A percentile compares a stretch with the other conserved stretches of the same genome.
These are phyloP conservation scores for Xylaria telfairii DNA, from an alignment of 495 filamentous ascomycete genomes.

Conservation along the genomic window DNA sequence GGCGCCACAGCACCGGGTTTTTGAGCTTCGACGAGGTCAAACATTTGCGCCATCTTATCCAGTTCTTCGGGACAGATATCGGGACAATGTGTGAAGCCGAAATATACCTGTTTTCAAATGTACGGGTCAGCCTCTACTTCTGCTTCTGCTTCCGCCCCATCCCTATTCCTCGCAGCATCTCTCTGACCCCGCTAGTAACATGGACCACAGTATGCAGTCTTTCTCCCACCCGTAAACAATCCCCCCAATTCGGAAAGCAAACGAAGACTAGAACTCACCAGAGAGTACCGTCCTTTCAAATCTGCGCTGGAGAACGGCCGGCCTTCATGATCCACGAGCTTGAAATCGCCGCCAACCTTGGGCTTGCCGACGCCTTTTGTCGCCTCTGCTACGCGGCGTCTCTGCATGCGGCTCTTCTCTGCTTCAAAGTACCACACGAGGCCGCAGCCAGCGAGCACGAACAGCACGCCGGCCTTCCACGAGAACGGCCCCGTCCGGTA, in stretches of 20 bases:
- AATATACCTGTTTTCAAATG: conserved; percentile 70
- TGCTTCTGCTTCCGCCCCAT: not conserved
- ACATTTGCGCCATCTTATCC: conserved; percentile 96
- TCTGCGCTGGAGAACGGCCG: conserved; percentile 75
- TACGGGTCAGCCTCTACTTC: conserved; percentile 5
- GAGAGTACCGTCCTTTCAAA: conserved; percentile 82
- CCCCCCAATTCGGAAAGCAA: not conserved
- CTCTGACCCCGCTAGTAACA: not conserved
- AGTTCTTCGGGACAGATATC: conserved; percentile 99
- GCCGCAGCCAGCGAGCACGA: conserved; percentile 75
- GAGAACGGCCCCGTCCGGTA: conserved; percentile 78
- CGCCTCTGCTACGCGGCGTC: conserved; percentile 84
- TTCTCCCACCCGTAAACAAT: not conserved
- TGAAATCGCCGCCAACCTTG: conserved; percentile 88
- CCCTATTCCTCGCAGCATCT: not conserved
- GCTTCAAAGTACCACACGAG: conserved; percentile 87
- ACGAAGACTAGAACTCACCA: conserved; percentile 53
- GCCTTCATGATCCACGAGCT: conserved; percentile 82
- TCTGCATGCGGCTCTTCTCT: conserved; percentile 87
- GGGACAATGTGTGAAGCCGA: conserved; percentile 97
- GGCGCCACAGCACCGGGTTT: conserved; percentile 56
- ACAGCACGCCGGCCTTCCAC: conserved; percentile 84
- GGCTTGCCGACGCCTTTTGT: conserved; percentile 91
- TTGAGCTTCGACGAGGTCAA: conserved; percentile 73
- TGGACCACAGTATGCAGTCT: not conserved